Evolutionary conservation across 768 basidiomycete species (phyloP).

Genomic region (Lactarius psammicola): DNA sequence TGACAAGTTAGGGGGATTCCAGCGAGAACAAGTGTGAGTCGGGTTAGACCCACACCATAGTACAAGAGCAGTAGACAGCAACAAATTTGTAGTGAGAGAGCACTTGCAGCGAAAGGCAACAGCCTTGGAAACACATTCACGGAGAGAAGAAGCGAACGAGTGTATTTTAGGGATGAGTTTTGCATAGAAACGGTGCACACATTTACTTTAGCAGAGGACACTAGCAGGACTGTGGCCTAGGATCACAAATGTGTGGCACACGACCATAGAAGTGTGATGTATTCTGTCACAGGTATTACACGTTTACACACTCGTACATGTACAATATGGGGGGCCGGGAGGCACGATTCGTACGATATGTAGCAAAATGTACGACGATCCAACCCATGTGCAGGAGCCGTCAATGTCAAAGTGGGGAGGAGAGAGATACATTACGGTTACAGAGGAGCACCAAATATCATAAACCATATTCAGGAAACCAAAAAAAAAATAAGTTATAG

Average conservation of each 20-base stretch:
- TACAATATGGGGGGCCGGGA: slow-evolving; percentile 10
- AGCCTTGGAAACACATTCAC: slow-evolving; percentile 56
- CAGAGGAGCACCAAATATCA: slow-evolving; percentile 20
- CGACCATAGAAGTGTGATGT: background rate
- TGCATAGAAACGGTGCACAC: background rate
- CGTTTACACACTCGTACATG: slow-evolving; percentile 7
- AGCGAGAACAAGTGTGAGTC: slow-evolving; percentile 46
- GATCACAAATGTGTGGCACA: background rate
- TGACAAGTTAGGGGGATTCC: slow-evolving; percentile 47
- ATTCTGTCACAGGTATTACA: background rate
- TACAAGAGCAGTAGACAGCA: background rate
- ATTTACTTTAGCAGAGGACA: no score
- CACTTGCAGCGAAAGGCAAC: slow-evolving; percentile 47
- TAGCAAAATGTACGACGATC: slow-evolving; percentile 5
- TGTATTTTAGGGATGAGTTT: slow-evolving; percentile 4
- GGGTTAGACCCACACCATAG: no score
- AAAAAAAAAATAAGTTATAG: slow-evolving; percentile 26
- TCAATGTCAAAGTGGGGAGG: slow-evolving; percentile 9
- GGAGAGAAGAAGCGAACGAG: slow-evolving; percentile 1
- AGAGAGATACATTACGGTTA: slow-evolving; percentile 24
- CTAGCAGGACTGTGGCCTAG: no score
- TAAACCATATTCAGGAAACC: slow-evolving; percentile 20
- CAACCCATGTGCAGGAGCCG: slow-evolving; percentile 4
- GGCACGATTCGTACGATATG: slow-evolving; percentile 6
- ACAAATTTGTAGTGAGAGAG: slow-evolving; percentile 37